A percentile compares a stretch with the other conserved stretches of the same genome.
Conservation (phyloP, 176 grass and related monocot species). For the Hordeum marinum region DNA sequence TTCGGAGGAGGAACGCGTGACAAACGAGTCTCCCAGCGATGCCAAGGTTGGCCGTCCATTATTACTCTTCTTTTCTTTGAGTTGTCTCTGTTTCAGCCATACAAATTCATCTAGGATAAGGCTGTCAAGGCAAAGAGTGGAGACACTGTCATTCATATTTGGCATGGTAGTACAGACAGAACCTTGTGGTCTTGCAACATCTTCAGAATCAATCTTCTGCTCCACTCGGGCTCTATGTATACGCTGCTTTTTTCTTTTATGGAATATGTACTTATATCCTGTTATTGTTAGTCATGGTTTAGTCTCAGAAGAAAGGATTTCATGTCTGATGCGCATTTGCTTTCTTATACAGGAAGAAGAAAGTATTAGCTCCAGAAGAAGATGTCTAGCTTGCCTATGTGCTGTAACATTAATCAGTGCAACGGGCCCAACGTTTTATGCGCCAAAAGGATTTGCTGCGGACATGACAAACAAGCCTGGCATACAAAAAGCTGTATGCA, state of each 20-base stretch:
- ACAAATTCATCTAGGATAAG: neutral
- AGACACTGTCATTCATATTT: neutral
- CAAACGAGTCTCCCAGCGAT: neutral
- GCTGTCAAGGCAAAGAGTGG: neutral
- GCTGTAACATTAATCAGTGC: conserved; percentile 61
- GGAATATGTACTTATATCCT: no score
- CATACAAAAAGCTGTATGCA: conserved; percentile 68
- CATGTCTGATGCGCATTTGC: neutral
- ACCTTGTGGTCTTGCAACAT: neutral
- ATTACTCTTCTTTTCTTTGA: neutral
- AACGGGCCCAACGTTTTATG: conserved; percentile 35
- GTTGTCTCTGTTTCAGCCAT: neutral
- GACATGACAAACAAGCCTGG: conserved; percentile 29
- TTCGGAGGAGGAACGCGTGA: neutral
- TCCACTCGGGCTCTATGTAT: neutral
- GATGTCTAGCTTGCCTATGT: conserved; percentile 69
- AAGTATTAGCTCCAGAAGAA: conserved; percentile 50
- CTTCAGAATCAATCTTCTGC: neutral
- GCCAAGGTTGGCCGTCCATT: neutral
- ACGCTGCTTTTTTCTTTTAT: no score
- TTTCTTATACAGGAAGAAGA: conserved; percentile 36
- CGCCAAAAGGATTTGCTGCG: conserved; percentile 44
- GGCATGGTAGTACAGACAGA: neutral
- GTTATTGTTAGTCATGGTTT: no score
- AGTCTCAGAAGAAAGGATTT: no score